Conservation (phyloP, 257 asterid species). For the Avicennia marina region DNA sequence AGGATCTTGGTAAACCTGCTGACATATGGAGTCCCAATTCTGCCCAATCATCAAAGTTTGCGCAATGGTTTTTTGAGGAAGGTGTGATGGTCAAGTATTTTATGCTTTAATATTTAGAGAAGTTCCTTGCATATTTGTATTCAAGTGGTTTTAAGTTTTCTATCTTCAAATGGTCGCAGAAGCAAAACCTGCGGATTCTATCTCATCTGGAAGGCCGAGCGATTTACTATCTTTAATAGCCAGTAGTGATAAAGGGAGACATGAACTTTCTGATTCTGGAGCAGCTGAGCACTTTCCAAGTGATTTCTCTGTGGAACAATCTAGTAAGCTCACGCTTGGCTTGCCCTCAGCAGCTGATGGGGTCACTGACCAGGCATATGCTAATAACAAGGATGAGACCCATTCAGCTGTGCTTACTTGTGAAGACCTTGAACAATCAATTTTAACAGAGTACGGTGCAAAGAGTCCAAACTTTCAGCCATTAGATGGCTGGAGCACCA, state of each 20-base stretch:
- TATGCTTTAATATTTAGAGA: background rate
- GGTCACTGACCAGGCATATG: slow-evolving; percentile 26
- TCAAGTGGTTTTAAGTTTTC: background rate
- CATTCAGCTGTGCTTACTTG: slow-evolving; percentile 53
- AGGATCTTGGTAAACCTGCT: slow-evolving; percentile 37
- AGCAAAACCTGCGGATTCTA: slow-evolving; percentile 30
- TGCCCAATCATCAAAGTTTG: slow-evolving; percentile 54
- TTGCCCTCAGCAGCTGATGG: slow-evolving; percentile 28
- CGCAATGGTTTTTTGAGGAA: slow-evolving; percentile 67
- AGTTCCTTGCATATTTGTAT: background rate
- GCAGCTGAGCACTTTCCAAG: slow-evolving; percentile 19
- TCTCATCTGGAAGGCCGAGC: slow-evolving; percentile 33
- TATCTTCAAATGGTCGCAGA: slow-evolving; percentile 30
- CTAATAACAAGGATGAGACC: slow-evolving; percentile 27
- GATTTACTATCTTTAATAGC: slow-evolving; percentile 56
- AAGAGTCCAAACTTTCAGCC: slow-evolving; percentile 27
- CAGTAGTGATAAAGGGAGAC: slow-evolving; percentile 45
- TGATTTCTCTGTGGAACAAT: slow-evolving; percentile 26
- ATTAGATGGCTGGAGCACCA: slow-evolving; percentile 18
- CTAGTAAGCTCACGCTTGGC: slow-evolving; percentile 15
- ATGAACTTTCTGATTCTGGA: slow-evolving; percentile 27
- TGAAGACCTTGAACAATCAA: slow-evolving; percentile 76
- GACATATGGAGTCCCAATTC: slow-evolving; percentile 32
- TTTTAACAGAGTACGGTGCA: slow-evolving; percentile 46
- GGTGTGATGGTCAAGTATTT: slow-evolving; percentile 29